Base-by-base conservation (phyloP, 208 protist species). In the Trypanosoma theileri region DNA sequence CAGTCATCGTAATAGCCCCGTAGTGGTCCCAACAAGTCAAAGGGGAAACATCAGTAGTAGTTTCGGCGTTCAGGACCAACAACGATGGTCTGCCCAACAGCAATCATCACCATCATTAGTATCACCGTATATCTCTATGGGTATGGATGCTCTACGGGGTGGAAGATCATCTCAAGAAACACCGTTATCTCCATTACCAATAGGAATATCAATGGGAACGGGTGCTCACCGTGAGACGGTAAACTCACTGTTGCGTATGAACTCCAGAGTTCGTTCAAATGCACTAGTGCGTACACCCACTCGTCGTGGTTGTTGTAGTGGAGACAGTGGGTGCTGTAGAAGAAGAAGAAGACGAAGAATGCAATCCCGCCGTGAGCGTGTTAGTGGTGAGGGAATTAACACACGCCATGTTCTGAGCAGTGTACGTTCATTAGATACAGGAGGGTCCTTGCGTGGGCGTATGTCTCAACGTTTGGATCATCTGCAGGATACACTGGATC, bases 401-500 rank as follows among this genome's bases (percentile, higher is more conserved):
- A 35, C 28, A 35, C 28, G 28, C 6, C 28, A 35, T 35, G 28
- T 35, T 35, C 1, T 1, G 1, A 6, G 6, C 6, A 35, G 28
- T 35, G 28, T 35, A 35, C 28, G 28, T 35, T 35, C 28, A 35
- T 35, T 35, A 14, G 40, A 35, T 16, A 42, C 13, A 35, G 28
- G 19, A 21, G n/a, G 28, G 24, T 28, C 6, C 21, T 21, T 16
- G 0, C 3, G 48, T 12, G 44, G 10, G 17, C 64, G 28, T 17
- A 28, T 35, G 56, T 19, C 19, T 19, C 55, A 44, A n/a, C 7
- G 24, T 12, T 35, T 45, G 24, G 56, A 71, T 46, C 16, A 10
- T 11, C 54, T 73, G 16, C 59, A 73, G 50, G 54, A 53, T 8
- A 73, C 60, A 31, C 40, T 73, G 2, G 69, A 66, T 16, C 59